Conservation (phyloP, 192 early-diverging fungal genomes). For the Spizellomyces sp. region DNA sequence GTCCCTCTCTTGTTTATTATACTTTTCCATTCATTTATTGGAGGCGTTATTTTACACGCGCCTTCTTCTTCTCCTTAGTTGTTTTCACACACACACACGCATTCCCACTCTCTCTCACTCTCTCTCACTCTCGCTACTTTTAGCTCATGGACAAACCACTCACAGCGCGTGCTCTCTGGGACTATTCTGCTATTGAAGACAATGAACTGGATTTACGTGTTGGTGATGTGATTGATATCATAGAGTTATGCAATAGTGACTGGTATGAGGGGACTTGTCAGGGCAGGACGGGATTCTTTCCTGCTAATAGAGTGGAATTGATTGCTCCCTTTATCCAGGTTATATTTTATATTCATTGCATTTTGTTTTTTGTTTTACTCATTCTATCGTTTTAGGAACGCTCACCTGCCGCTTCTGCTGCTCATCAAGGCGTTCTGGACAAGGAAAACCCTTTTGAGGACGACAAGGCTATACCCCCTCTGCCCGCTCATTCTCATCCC, state of each 20-base stretch:
- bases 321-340: not conserved
- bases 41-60: no score
- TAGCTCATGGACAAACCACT: no score
- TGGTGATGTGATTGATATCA: constrained; percentile 41
- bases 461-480: not conserved
- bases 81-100: no score
- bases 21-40: no score
- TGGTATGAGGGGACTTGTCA: constrained; percentile 53
- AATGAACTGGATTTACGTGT: constrained; percentile 54
- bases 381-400: not conserved
- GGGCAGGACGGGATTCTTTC: constrained; percentile 44
- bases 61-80: no score
- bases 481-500: not conserved
- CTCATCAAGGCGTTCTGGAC: not conserved
- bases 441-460: not conserved
- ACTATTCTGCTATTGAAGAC: constrained; percentile 52
- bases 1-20: no score
- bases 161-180: constrained; percentile 43
- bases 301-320: constrained; percentile 50
- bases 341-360: no score
- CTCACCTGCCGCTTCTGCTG: not conserved
- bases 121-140: no score
- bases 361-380: no score
- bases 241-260: constrained; percentile 56
- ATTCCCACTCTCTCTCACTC: no score